Base-by-base conservation (phyloP, 371 early-diverging fungal genomes). In the Sporodiniella umbellata region DNA sequence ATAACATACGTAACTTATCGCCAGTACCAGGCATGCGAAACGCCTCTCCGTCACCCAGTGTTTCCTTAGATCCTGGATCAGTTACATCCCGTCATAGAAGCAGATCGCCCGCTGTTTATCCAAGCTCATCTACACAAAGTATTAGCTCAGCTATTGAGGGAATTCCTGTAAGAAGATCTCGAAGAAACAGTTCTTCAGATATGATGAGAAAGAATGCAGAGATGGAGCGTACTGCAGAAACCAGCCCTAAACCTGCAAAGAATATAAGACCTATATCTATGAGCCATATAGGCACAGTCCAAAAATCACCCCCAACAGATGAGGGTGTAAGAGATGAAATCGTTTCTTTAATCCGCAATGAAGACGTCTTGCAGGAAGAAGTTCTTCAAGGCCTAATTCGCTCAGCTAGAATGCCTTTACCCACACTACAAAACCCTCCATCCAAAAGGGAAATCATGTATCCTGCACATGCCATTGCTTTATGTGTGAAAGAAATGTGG, bases 381-480 rank as follows among this genome's bases (percentile, higher is more conserved):
- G 80, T 98, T 8, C 68, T 95, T 28, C 88, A 91, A 44, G 91
- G 92, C 31, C 78, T 98, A 8, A 87, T 98, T 51, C 86, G 85
- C 56, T 86, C 86, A 51, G 75, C 95, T 33, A 87, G 88, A 58
- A 93, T 95, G 58, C 98, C 96, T 12, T 72, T 92, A 33, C 94
- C 93, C 30, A 89, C 83, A 51, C 66, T 89, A 15, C 88, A 90
- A 40, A 82, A 87, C 26, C 85, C 90, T 23, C 90, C 89, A 21
- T 81, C 84, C 33, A 67, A 78, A 63, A 89, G 89, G 51, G 96
- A 96, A 58, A 81, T 96, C 26, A 76, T 96, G 67, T 94, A 93
- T 85, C 95, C 95, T 0, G 89, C 95, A 10, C 94, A 94, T 51
- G 67, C 93, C 45, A 94, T 95, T 44, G 87, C 93, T 17, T 59